Base-by-base conservation (phyloP, 1,284 basidiomycete species). In the Apiotrichum laibachii region DNA sequence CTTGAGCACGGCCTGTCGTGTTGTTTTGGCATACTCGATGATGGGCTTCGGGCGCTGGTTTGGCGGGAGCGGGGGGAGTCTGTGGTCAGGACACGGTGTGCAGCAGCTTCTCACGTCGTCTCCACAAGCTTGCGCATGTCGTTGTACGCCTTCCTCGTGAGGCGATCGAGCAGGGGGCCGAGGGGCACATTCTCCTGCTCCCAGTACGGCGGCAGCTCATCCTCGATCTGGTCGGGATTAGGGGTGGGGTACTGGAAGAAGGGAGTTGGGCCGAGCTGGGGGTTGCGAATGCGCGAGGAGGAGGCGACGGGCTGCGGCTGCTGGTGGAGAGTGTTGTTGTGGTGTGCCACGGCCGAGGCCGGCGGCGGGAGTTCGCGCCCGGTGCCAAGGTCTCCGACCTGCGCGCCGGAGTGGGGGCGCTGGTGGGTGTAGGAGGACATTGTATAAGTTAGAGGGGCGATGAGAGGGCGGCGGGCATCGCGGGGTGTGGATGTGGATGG, bases 231-330 rank as follows among this genome's bases (percentile, higher is more conserved):
- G 33, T 71, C 71, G 1, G 64, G 43, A 2, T 66, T 69, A 19
- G 74, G 74, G 0, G 69, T 71, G 3, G 72, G 72, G 53, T 75
- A 75, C 18, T 65, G 54, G 55, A 76, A 76, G 64, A 59, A 75
- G 12, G 74, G 74, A 33, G 71, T 60, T 7, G 67, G 63, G 2
- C 70, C 67, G 7, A 76, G 60, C 60, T 76, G 74, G 3, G 74
- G 74, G 46, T 76, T 76, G 11, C 53, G 74, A 44, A 75, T 76
- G 11, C 53, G 60, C 9, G 59, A 57, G 12, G 56, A 59, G 12
- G 60, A 58, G 4, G 62, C 62, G 26, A 61, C 53, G 9, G 62
- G 57, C 51, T 61, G 62, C 5, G 60, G 58, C 13, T 55, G 56
- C 19, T 57, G 44, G 51, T 65, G 60, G 34, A 61, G 51, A 48